phyloP scores from a whole-genome alignment of 805 yeast species.

The Diddensiella caesifluorescens region DNA sequence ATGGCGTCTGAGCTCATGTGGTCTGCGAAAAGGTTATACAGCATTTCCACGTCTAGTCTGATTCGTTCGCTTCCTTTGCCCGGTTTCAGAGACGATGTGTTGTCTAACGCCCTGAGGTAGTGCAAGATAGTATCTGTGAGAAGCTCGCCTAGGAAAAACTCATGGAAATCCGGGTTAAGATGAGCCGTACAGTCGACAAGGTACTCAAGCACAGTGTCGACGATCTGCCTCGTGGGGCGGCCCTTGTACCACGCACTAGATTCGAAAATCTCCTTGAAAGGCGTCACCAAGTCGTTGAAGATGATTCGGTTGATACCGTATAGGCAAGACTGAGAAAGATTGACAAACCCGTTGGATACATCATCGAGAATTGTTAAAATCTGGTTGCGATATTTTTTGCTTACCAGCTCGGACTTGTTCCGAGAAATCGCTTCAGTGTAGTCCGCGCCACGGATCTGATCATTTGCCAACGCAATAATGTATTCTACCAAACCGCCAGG shows the following conservation, averaged over 20 bases:
- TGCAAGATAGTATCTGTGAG: conserved; percentile 47
- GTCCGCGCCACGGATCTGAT: conserved; percentile 68
- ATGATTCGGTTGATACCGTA: conserved; percentile 53
- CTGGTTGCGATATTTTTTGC: conserved; percentile 54
- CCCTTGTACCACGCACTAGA: conserved; percentile 65
- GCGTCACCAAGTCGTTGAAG: conserved; percentile 62
- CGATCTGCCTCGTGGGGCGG: conserved; percentile 53
- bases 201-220: conserved; percentile 72
- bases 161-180: conserved; percentile 50
- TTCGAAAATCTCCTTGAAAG: conserved; percentile 52
- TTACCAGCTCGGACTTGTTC: conserved; percentile 58
- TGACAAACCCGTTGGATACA: conserved; percentile 75
- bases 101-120: conserved; percentile 45
- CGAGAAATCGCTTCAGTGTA: conserved; percentile 65
- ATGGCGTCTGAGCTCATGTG: conserved; percentile 31
- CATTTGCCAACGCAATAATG: conserved; percentile 76
- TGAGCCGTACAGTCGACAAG: conserved; percentile 55
- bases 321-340: conserved; percentile 62
- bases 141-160: conserved; percentile 47
- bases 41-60: conserved; percentile 53
- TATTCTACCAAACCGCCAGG: conserved; percentile 80
- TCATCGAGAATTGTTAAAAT: conserved; percentile 55
- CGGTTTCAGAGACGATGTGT: conserved; percentile 39
- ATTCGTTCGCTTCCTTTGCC: conserved; percentile 43
- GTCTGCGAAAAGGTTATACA: conserved; percentile 49